Conservation (phyloP, 2,329 filamentous ascomycete species). For the Chaetomiaceae sp. region DNA sequence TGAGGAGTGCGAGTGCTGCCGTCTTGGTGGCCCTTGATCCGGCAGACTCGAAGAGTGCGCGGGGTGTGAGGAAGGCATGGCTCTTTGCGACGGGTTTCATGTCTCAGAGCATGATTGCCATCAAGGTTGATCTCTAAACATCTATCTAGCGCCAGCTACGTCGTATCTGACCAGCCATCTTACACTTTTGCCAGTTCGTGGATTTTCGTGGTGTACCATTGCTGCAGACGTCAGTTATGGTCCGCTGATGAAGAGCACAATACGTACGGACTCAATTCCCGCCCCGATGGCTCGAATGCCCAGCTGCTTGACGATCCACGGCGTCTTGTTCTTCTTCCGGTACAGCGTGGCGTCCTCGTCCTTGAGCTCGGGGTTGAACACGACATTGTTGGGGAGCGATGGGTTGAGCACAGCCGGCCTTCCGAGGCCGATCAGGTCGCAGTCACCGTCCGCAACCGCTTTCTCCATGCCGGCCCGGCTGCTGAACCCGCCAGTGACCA, state of each 20-base stretch:
- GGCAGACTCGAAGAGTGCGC: not conserved
- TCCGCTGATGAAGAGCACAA: not conserved
- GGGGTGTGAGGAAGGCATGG: constrained; percentile 47
- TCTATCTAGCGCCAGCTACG: too few species aligned
- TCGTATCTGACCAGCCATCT: not conserved
- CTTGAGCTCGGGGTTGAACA: constrained; percentile 34
- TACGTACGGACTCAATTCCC: constrained; percentile 15
- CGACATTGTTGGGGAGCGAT: constrained; percentile 32
- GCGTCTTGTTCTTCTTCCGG: constrained; percentile 21
- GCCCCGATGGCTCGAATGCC: constrained; percentile 9
- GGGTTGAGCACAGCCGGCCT: constrained; percentile 39
- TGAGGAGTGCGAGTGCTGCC: constrained; percentile 48
- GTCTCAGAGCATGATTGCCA: constrained; percentile 45
- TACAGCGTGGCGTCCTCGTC: constrained; percentile 34
- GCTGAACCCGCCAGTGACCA: constrained; percentile 62
- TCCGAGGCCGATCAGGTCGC: constrained; percentile 40
- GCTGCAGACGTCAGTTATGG: constrained; percentile 4
- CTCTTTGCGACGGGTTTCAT: constrained; percentile 55
- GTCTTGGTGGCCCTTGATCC: constrained; percentile 52
- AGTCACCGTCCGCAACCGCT: constrained; percentile 35
- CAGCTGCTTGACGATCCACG: constrained; percentile 8
- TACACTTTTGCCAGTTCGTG: constrained; percentile 3
- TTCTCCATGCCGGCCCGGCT: constrained; percentile 41
- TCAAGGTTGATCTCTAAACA: constrained; percentile 45
- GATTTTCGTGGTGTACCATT: constrained; percentile 7